A percentile compares a stretch with the other conserved stretches of the same genome.
phyloP scores from a whole-genome alignment of 2,329 filamentous ascomycete genomes.

The Trichoderma lentiforme region DNA sequence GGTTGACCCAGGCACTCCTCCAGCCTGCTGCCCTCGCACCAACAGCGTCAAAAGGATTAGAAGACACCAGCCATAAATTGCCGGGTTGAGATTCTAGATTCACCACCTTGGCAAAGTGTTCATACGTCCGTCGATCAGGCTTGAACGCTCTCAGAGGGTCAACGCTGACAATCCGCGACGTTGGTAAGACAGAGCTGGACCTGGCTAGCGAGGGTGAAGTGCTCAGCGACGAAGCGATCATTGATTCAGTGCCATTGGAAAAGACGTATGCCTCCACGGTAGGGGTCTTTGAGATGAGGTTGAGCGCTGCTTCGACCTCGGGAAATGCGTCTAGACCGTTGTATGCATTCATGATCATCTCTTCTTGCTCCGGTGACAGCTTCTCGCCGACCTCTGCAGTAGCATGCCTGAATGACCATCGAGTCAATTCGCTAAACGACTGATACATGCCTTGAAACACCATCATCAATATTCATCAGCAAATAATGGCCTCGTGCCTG shows the following conservation, averaged over 20 bases:
- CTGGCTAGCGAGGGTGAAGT: conserved; percentile 54
- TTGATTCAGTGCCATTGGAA: conserved; percentile 64
- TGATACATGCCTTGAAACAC: conserved; percentile 43
- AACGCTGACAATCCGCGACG: conserved; percentile 53
- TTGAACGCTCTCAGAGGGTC: conserved; percentile 62
- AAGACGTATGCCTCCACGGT: conserved; percentile 59
- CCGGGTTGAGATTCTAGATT: conserved; percentile 44
- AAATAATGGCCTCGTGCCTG: not conserved
- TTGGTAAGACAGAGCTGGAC: conserved; percentile 42
- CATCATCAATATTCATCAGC: not conserved
- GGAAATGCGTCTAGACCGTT: conserved; percentile 61
- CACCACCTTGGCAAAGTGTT: conserved; percentile 51
- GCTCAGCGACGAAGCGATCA: conserved; percentile 59
- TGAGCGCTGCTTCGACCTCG: conserved; percentile 57
- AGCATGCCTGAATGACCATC: conserved; percentile 60
- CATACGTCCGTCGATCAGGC: conserved; percentile 59
- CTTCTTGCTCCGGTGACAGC: conserved; percentile 42
- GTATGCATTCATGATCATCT: conserved; percentile 60
- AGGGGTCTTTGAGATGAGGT: conserved; percentile 39
- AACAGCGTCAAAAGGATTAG: conserved; percentile 70
- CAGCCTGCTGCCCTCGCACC: conserved; percentile 61
- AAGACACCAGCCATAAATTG: conserved; percentile 65
- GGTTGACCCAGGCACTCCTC: conserved; percentile 65
- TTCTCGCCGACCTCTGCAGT: conserved; percentile 53
- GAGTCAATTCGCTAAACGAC: conserved; percentile 60